Evolutionary conservation across 83 land plant species (phyloP).

Genomic region (Picea mariana): DNA sequence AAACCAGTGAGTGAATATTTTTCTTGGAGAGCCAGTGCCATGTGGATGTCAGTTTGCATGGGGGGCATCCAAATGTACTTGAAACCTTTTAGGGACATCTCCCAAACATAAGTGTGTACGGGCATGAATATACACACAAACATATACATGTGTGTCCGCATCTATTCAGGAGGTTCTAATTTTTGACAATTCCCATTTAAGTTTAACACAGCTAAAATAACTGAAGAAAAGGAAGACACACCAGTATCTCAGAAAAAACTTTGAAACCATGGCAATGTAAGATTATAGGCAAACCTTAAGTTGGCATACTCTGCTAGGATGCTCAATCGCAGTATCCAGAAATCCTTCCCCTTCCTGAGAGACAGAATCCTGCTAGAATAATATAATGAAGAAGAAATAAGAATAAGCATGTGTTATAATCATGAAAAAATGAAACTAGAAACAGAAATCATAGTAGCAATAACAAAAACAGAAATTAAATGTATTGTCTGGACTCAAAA

Average conservation of each 20-base stretch:
- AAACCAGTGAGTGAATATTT: too few species aligned
- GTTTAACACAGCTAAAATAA: background rate
- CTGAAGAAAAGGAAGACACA: background rate
- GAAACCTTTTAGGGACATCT: too few species aligned
- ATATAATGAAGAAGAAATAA: conserved; percentile 15
- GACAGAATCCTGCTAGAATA: background rate
- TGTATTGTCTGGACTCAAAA: too few species aligned
- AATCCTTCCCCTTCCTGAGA: background rate
- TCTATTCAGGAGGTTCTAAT: background rate
- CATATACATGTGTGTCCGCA: background rate
- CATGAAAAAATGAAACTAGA: background rate
- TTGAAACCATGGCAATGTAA: background rate
- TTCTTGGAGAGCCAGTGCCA: too few species aligned
- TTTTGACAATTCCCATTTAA: background rate
- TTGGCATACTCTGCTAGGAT: conserved; percentile 11
- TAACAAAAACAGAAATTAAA: too few species aligned
- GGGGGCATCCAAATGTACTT: too few species aligned
- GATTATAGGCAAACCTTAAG: conserved; percentile 11
- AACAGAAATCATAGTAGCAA: too few species aligned
- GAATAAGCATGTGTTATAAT: background rate
- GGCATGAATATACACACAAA: background rate
- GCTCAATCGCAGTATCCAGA: background rate
- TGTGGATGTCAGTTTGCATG: too few species aligned
- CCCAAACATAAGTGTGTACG: too few species aligned
- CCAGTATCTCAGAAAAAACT: background rate